Conservation (phyloP, 176 grass and related monocot genomes). For the Musa itinerans region DNA sequence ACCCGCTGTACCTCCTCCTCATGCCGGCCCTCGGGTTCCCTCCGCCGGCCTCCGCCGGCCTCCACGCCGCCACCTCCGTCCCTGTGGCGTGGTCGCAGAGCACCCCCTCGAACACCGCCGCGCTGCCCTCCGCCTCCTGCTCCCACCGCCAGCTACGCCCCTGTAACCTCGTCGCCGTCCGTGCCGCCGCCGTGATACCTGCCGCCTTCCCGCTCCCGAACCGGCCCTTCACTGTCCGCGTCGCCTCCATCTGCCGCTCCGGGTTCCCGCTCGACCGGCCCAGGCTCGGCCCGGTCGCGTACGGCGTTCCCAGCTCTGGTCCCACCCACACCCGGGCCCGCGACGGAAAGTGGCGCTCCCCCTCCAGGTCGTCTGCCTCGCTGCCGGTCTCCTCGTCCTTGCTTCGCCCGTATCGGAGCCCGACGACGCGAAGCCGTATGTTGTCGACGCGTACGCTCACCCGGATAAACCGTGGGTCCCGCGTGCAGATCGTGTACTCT, state of each 20-base stretch:
- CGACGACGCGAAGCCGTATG: conserved; percentile 48
- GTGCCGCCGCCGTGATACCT: conserved; percentile 43
- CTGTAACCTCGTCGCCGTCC: conserved; percentile 33
- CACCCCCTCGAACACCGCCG: conserved; percentile 66
- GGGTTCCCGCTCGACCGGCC: conserved; percentile 86
- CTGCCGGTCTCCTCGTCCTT: conserved; percentile 14
- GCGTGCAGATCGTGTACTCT: conserved; percentile 43
- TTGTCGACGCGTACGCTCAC: conserved; percentile 58
- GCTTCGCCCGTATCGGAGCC: conserved; percentile 40
- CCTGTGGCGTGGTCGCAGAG: conserved; percentile 55
- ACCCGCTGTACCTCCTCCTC: conserved; percentile 39
- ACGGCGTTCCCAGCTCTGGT: conserved; percentile 46
- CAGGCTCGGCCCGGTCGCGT: conserved; percentile 70
- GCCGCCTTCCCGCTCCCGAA: conserved; percentile 20
- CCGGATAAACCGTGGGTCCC: conserved; percentile 34
- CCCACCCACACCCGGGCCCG: conserved; percentile 64
- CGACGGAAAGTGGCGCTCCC: conserved; percentile 67
- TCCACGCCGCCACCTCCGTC: conserved; percentile 62
- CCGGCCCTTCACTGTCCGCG: conserved; percentile 51
- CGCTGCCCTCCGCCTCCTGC: conserved; percentile 71
- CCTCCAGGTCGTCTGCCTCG: conserved; percentile 27
- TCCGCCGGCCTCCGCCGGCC: background rate
- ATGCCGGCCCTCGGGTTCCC: conserved; percentile 47
- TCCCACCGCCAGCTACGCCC: conserved; percentile 81
- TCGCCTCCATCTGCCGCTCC: conserved; percentile 56